Percentiles rank a stretch among this genome's conserved stretches.
These are phyloP conservation scores for Salix dunnii DNA, from an alignment of 345 rosid species.

Conservation along the genomic window DNA sequence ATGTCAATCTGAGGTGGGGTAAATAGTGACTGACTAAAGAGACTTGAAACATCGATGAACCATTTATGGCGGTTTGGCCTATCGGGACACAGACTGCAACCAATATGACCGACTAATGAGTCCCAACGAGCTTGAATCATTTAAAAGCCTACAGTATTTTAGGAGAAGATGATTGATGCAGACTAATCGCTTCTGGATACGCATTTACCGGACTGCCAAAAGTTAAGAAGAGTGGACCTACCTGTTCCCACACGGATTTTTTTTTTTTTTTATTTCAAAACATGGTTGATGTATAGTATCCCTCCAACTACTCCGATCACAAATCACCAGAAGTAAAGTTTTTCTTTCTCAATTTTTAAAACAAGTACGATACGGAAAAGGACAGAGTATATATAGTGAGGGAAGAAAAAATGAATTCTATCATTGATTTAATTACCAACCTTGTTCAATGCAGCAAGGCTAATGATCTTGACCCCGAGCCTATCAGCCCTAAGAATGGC, in stretches of 20 bases:
- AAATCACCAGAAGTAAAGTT: background rate
- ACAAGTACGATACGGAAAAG: background rate
- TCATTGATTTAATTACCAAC: constrained; percentile 20
- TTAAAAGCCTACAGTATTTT: background rate
- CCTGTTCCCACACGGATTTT: background rate
- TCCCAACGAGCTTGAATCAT: background rate
- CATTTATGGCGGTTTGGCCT: background rate
- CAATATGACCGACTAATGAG: background rate
- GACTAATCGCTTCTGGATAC: background rate
- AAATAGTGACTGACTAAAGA: too few relatives aligned
- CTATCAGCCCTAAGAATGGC: constrained; percentile 80
- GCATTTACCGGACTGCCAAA: background rate
- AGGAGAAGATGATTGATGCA: background rate
- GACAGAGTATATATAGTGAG: background rate
- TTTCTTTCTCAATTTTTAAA: background rate
- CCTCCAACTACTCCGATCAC: constrained; percentile 27
- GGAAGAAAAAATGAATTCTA: too few relatives aligned
- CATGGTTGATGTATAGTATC: constrained; percentile 8
- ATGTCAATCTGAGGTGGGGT: background rate
- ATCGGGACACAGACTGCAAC: background rate
- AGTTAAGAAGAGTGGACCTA: background rate
- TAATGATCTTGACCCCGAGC: constrained; percentile 83
- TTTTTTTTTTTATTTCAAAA: background rate
- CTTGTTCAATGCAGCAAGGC: constrained; percentile 96
- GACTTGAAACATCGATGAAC: too few relatives aligned